Evolutionary conservation across 176 grass and related monocot species (phyloP), one percentile per base, ranked within the genome.

Genomic region (Elaeis guineensis): DNA sequence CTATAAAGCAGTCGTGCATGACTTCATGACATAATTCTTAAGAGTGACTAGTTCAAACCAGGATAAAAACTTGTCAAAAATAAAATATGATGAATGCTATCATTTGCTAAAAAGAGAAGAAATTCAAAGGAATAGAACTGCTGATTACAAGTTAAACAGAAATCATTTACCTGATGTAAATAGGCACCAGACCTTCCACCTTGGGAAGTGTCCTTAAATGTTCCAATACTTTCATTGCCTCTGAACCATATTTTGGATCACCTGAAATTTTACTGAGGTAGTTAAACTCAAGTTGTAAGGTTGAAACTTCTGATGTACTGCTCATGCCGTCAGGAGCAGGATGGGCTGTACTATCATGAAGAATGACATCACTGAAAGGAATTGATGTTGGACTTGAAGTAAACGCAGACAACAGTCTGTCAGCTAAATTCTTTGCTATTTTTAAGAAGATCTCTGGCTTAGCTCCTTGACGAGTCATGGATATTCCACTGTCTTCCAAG

Each of bases 311-410:
- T 55, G 93, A 85, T 4, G 87, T 97, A 63, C 93, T 97, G 76
- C 93, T 97, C 69, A 92, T 85, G 20, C 93, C 84, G 75, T 83
- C 93, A 57, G 93, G 87, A 4, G 93, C 79, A 68, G 93, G 75
- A 69, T 87, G 83, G 58, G 87, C 87, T 69, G 85, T 70, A 64
- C 55, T 67, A 65, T 97, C 93, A 57, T 53, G 76, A 65, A 97
- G 87, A 80, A 85, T 63, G 76, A 97, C 93, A n/a, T 92, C 93
- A 64, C 93, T 97, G 50, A 83, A 85, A 80, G 87, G 93, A 82
- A 97, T 88, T 63, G 80, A 69, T 72, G 93, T 89, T 32, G 93
- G 80, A 75, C 93, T 97, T 72, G 84, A 85, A 68, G 78, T 83
- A 70, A 97, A 97, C 19, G 87, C 93, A 62, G 80, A 64, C 25